These are phyloP conservation scores for Cicer chorassanicum DNA, from an alignment of 306 rosid species.

Conservation along the genomic window DNA sequence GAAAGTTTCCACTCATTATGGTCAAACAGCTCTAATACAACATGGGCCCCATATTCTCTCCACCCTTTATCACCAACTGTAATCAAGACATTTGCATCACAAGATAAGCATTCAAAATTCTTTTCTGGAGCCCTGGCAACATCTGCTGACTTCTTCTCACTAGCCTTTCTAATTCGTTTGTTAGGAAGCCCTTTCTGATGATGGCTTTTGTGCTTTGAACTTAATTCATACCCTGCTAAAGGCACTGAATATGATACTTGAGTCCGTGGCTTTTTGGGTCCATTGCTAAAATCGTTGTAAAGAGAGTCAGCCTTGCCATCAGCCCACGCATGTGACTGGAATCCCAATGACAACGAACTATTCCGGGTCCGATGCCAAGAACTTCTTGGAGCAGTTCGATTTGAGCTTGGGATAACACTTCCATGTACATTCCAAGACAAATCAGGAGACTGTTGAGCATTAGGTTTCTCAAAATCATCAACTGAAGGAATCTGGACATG, in stretches of 20 bases:
- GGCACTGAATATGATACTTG: conserved; percentile 89
- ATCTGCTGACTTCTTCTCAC: conserved; percentile 73
- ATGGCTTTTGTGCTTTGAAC: conserved; percentile 58
- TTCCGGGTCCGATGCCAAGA: conserved; percentile 70
- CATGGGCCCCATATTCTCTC: conserved; percentile 82
- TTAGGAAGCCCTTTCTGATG: conserved; percentile 69
- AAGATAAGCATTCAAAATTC: conserved; percentile 71
- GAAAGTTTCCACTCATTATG: conserved; percentile 94
- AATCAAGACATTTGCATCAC: conserved; percentile 80
- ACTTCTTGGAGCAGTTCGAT: conserved; percentile 88
- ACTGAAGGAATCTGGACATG: conserved; percentile 68
- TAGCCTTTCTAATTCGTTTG: conserved; percentile 83
- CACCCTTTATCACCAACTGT: conserved; percentile 82
- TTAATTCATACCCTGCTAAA: conserved; percentile 64
- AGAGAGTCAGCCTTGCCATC: conserved; percentile 68
- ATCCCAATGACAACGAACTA: conserved; percentile 61
- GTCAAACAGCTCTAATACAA: conserved; percentile 77
- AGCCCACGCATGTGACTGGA: conserved; percentile 70
- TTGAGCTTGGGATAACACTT: conserved; percentile 66
- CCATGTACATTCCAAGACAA: conserved; percentile 63
- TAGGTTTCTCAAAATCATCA: conserved; percentile 59
- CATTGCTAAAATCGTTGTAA: conserved; percentile 71
- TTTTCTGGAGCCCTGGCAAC: conserved; percentile 61
- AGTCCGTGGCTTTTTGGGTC: conserved; percentile 92
- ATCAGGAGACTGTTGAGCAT: conserved; percentile 62